Conservation (phyloP, 2,329 filamentous ascomycete species). For the Paecilomyces sp. region DNA sequence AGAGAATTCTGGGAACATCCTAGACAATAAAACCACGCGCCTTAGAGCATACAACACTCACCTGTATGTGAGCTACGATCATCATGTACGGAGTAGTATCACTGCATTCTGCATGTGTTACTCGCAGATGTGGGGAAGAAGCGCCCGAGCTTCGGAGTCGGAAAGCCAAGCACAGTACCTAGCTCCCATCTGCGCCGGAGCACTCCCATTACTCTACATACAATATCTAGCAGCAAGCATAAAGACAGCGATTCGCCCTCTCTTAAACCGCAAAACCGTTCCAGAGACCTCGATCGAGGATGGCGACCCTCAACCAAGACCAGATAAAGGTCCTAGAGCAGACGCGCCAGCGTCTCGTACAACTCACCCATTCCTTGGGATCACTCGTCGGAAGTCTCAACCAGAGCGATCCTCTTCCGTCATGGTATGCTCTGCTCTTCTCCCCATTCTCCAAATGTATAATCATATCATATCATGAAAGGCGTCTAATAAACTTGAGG, state of each 20-base stretch:
- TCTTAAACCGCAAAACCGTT: neutral
- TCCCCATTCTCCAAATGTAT: neutral
- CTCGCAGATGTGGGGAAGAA: neutral
- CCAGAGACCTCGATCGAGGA: constrained; percentile 7
- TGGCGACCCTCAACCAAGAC: constrained; percentile 32
- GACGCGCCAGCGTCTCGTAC: constrained; percentile 59
- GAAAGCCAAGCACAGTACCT: neutral
- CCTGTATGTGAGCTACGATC: too few relatives aligned
- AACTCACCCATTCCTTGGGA: constrained; percentile 61
- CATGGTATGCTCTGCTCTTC: constrained; percentile 44
- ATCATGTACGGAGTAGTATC: too few relatives aligned
- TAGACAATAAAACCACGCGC: too few relatives aligned
- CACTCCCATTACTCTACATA: neutral
- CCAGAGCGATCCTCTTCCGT: constrained; percentile 59
- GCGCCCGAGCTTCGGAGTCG: neutral
- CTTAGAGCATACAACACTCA: too few relatives aligned
- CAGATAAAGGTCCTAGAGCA: constrained; percentile 61
- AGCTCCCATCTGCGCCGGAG: neutral
- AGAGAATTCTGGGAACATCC: too few relatives aligned
- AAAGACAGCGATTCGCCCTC: neutral
- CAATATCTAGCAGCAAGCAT: neutral
- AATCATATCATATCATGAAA: neutral
- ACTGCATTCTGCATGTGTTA: too few relatives aligned
- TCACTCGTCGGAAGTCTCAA: constrained; percentile 57
- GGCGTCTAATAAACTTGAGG: neutral